These are phyloP conservation scores for Geotrichum restrictum DNA, from an alignment of 1,139 yeast genomes.

Conservation along the genomic window DNA sequence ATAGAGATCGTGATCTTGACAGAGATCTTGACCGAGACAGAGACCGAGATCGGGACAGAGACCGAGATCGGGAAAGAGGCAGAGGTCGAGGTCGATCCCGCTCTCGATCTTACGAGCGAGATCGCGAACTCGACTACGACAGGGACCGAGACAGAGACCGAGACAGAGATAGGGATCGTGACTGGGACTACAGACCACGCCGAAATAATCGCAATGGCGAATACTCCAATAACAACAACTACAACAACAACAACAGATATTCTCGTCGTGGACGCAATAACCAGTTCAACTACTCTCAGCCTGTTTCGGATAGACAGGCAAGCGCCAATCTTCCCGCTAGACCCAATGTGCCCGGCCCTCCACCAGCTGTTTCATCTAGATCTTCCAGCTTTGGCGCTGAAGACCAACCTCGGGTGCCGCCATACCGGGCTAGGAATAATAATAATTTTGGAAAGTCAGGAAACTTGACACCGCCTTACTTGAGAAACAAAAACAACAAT, in stretches of 20 bases:
- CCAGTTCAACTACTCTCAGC: background rate
- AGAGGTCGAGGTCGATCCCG: background rate
- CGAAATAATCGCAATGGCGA: no score
- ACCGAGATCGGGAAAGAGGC: no score
- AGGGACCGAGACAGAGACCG: conserved; percentile 13
- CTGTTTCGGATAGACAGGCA: background rate
- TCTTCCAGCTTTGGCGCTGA: conserved; percentile 2
- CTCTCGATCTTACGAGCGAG: background rate
- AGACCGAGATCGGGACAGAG: no score
- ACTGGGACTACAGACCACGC: conserved; percentile 11
- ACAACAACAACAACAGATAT: background rate
- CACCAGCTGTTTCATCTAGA: background rate
- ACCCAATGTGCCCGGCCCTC: conserved; percentile 5
- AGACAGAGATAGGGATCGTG: conserved; percentile 10
- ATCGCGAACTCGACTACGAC: background rate
- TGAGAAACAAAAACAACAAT: conserved; percentile 2
- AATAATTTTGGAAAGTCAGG: background rate
- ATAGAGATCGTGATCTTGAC: background rate
- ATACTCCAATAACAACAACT: no score
- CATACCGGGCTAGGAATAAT: background rate
- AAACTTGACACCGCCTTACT: conserved; percentile 8
- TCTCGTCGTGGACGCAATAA: background rate
- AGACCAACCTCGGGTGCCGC: background rate
- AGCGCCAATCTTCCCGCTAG: conserved; percentile 4
- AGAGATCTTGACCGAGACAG: conserved; percentile 7